Conservation (phyloP, 148 eudicot genomes). For the Cornus kousa region DNA sequence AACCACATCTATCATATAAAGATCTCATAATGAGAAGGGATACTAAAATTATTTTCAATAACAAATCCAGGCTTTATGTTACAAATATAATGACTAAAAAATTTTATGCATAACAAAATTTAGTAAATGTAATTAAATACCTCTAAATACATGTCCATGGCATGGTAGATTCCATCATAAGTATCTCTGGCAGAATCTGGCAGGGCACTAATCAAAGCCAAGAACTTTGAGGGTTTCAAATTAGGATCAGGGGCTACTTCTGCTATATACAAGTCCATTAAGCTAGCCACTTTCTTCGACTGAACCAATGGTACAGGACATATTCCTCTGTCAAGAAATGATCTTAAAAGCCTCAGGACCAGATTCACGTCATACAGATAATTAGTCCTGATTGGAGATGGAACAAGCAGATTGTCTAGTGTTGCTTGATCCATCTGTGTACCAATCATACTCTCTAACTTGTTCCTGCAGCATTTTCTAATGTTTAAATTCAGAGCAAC, state of each 20-base stretch:
- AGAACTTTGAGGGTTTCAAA: constrained; percentile 66
- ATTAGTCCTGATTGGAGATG: constrained; percentile 46
- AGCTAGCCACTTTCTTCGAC: constrained; percentile 46
- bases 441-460: constrained; percentile 67
- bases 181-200: constrained; percentile 71
- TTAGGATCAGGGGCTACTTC: constrained; percentile 85
- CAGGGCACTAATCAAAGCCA: constrained; percentile 47
- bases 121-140: constrained; percentile 27
- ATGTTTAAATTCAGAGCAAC: constrained; percentile 30
- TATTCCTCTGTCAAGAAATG: constrained; percentile 36
- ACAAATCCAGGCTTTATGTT: not conserved
- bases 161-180: constrained; percentile 60
- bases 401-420: constrained; percentile 67
- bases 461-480: constrained; percentile 31
- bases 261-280: constrained; percentile 62
- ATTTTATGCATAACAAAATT: too few species aligned
- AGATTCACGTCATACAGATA: constrained; percentile 69
- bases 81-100: not conserved
- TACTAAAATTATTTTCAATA: not conserved
- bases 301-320: constrained; percentile 23
- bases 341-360: constrained; percentile 55
- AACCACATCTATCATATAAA: not conserved
- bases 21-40: not conserved
- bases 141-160: constrained; percentile 74
- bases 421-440: constrained; percentile 58